Percentiles rank a stretch among this genome's conserved stretches.
phyloP scores from a whole-genome alignment of 2,329 filamentous ascomycete species.

The Xylaria sp. region DNA sequence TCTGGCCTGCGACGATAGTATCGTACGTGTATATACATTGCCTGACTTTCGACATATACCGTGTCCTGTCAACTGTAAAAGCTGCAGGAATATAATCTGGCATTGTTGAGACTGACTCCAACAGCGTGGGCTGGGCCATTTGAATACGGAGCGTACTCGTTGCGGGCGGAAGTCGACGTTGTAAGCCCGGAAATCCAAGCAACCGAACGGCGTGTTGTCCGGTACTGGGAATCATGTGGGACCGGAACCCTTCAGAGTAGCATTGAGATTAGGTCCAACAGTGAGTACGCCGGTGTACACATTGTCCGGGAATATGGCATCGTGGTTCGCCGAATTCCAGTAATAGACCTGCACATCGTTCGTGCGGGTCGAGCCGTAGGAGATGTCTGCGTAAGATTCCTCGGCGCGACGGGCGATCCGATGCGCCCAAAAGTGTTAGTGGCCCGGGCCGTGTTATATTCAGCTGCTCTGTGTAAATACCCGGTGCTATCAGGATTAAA shows the following conservation, averaged over 20 bases:
- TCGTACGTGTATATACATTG: conserved; percentile 63
- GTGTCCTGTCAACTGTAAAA: conserved; percentile 67
- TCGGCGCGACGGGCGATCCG: conserved; percentile 34
- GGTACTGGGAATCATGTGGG: conserved; percentile 58
- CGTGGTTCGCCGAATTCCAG: conserved; percentile 52
- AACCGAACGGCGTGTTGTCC: conserved; percentile 57
- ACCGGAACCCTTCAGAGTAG: conserved; percentile 56
- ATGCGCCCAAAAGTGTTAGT: conserved; percentile 57
- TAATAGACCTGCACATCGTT: conserved; percentile 50
- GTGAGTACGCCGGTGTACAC: conserved; percentile 57
- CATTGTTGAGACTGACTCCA: conserved; percentile 57
- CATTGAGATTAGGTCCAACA: conserved; percentile 58
- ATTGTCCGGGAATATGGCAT: conserved; percentile 48
- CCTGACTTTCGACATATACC: conserved; percentile 63
- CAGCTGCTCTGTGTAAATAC: conserved; percentile 58
- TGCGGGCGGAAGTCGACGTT: conserved; percentile 59
- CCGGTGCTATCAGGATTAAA: conserved; percentile 55
- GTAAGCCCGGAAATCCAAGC: conserved; percentile 58
- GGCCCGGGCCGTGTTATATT: conserved; percentile 59
- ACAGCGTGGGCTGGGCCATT: conserved; percentile 56
- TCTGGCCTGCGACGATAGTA: conserved; percentile 57
- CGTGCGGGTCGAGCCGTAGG: conserved; percentile 24
- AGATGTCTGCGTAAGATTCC: conserved; percentile 26
- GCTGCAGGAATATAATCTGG: conserved; percentile 61
- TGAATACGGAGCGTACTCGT: conserved; percentile 47